phyloP scores from a whole-genome alignment of 805 yeast species.

The Wickerhamiella slavikovae region DNA sequence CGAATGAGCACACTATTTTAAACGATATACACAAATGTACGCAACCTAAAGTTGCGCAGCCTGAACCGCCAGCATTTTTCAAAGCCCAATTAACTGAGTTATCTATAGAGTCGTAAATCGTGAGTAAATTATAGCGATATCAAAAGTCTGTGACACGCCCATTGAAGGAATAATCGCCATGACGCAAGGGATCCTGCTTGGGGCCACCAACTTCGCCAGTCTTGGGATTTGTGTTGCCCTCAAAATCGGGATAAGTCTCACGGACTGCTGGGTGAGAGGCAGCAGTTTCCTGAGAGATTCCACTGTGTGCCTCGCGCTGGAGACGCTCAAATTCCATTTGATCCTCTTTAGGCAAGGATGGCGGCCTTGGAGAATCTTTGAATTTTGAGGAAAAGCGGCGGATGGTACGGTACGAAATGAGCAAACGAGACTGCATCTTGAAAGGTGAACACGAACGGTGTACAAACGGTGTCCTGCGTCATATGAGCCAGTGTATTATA shows the following conservation, averaged over 20 bases:
- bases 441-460: too few species aligned
- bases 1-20: too few species aligned
- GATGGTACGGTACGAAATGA: background rate
- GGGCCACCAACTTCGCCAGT: conserved; percentile 98
- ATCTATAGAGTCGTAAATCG: background rate
- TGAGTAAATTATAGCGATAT: too few species aligned
- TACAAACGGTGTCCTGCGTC: too few species aligned
- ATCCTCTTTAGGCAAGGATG: conserved; percentile 54
- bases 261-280: conserved; percentile 43
- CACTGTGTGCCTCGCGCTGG: conserved; percentile 56
- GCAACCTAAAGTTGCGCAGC: too few species aligned
- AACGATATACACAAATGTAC: too few species aligned
- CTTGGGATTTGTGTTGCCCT: conserved; percentile 76
- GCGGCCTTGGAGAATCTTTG: conserved; percentile 31
- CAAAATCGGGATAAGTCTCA: conserved; percentile 81
- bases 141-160: conserved; percentile 93
- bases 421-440: too few species aligned
- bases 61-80: too few species aligned
- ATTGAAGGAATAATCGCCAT: conserved; percentile 85
- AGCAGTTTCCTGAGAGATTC: conserved; percentile 44
- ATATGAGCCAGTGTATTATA: too few species aligned
- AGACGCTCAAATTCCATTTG: conserved; percentile 83
- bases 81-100: too few species aligned
- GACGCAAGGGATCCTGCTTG: conserved; percentile 83
- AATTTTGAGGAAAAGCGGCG: conserved; percentile 4